These are phyloP conservation scores for Colletotrichum sp. DNA, from an alignment of 2,329 filamentous ascomycete species.

Conservation along the genomic window DNA sequence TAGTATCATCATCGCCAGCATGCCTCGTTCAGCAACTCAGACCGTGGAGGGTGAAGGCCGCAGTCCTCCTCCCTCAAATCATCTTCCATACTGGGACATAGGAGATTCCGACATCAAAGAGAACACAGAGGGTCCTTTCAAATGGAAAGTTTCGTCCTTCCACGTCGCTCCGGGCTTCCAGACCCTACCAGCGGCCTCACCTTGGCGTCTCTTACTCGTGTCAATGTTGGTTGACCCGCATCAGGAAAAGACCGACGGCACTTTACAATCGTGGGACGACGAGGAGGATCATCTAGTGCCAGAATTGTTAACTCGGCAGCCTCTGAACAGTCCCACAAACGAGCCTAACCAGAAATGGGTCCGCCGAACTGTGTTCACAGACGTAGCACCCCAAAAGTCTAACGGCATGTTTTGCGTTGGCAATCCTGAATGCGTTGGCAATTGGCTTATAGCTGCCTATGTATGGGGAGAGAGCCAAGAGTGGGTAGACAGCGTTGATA, in stretches of 20 bases:
- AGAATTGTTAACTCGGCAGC: fast-evolving
- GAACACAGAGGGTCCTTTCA: background rate
- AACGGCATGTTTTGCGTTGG: fast-evolving
- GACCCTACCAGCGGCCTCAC: background rate
- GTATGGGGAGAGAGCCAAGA: background rate
- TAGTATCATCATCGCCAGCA: background rate
- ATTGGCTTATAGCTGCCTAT: background rate
- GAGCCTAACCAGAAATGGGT: background rate
- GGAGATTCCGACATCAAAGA: background rate
- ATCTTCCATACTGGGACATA: background rate
- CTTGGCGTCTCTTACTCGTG: background rate
- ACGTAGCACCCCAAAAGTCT: background rate
- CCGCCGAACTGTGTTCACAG: background rate
- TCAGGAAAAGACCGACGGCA: background rate
- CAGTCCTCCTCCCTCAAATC: background rate
- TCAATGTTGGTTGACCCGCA: background rate
- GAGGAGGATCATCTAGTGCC: background rate
- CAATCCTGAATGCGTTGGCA: background rate
- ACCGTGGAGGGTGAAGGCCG: background rate
- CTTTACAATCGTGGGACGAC: background rate
- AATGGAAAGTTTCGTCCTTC: background rate
- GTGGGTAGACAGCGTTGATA: background rate
- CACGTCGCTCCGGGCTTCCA: background rate
- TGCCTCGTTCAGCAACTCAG: background rate
- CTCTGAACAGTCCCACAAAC: background rate